Conservation (phyloP, 1,284 basidiomycete species). For the Caloboletus firmus region DNA sequence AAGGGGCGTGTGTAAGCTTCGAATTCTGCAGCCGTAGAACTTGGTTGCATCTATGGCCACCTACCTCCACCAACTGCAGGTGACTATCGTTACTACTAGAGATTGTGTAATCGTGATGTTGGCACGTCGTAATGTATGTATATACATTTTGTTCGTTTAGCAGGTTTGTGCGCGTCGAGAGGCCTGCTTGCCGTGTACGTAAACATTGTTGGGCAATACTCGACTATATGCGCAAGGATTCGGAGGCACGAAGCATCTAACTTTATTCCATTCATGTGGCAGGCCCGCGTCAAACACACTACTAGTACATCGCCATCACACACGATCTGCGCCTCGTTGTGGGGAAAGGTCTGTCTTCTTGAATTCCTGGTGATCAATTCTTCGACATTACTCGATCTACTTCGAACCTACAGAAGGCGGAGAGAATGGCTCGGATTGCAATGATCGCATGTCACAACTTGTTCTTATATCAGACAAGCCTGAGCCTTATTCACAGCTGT, state of each 20-base stretch:
- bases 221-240: background rate
- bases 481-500: too few species aligned
- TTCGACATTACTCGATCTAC: too few species aligned
- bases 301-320: too few species aligned
- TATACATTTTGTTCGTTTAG: background rate
- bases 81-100: background rate
- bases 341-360: background rate
- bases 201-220: background rate
- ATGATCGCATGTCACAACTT: too few species aligned
- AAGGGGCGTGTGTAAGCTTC: conserved; percentile 46
- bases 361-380: background rate
- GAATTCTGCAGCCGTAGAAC: background rate
- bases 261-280: background rate
- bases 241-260: background rate
- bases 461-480: too few species aligned
- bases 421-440: too few species aligned
- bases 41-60: background rate
- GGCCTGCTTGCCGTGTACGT: background rate
- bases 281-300: background rate
- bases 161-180: background rate
- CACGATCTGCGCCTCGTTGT: background rate
- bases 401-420: too few species aligned
- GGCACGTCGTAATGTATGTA: background rate
- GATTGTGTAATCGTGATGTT: background rate
- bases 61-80: background rate